These are phyloP conservation scores for Pseudonectria foliicola DNA, from an alignment of 2,329 filamentous ascomycete species.

Conservation along the genomic window DNA sequence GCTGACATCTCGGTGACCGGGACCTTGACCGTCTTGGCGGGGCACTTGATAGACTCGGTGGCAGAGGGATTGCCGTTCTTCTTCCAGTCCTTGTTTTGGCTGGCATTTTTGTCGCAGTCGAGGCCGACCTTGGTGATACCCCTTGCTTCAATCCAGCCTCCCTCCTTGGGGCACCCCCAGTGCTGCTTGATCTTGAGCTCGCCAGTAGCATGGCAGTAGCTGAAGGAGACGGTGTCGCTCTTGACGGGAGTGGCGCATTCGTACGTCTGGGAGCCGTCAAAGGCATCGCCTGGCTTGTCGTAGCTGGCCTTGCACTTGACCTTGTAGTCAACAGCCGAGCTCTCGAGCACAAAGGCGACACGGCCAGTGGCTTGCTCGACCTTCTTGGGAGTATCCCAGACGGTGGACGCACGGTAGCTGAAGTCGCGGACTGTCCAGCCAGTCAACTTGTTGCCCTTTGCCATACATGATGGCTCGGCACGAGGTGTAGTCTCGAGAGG, in stretches of 20 bases:
- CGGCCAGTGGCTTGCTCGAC: constrained; percentile 37
- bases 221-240: constrained; percentile 32
- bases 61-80: constrained; percentile 22
- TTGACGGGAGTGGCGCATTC: constrained; percentile 30
- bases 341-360: constrained; percentile 41
- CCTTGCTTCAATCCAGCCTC: constrained; percentile 23
- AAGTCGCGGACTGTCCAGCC: constrained; percentile 38
- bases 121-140: constrained; percentile 20
- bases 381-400: constrained; percentile 42
- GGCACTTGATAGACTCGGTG: constrained; percentile 20
- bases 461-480: constrained; percentile 16
- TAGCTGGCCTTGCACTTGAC: constrained; percentile 35
- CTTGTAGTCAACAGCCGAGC: constrained; percentile 35
- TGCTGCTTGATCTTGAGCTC: constrained; percentile 38
- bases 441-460: constrained; percentile 14
- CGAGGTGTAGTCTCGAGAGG: constrained; percentile 12
- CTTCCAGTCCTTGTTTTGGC: constrained; percentile 26
- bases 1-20: constrained; percentile 23
- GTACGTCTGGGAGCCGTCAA: constrained; percentile 40
- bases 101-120: constrained; percentile 20
- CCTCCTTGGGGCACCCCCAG: constrained; percentile 40
- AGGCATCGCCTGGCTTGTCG: constrained; percentile 37
- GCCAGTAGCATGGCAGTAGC: constrained; percentile 32
- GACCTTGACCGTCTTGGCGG: constrained; percentile 15
- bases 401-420: constrained; percentile 39